Base-by-base conservation (phyloP, 805 yeast species). In the Blastobotrys mokoenaii region DNA sequence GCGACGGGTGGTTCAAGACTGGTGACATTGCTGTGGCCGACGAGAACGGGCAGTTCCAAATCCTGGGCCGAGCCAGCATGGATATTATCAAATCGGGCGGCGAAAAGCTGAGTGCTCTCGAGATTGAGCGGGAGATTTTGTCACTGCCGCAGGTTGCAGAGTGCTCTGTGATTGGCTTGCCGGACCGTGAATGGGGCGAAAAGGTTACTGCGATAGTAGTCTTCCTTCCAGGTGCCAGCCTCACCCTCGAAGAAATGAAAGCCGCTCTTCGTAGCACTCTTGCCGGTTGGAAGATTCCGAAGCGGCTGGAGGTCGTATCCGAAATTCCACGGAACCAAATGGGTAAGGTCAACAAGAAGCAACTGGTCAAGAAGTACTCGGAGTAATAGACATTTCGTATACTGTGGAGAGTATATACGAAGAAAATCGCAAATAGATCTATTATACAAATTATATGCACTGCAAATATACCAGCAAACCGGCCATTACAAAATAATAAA, bases 11-110 rank as follows among this genome's bases (percentile, higher is more conserved):
- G 79, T 76, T 76, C 59, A 59, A 64, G 37, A 76, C 82, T 3
- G 83, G 83, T 25, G 83, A 77, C 54, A 70, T 78, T 54, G 82
- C 76, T 10, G 58, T 63, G 12, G 61, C 76, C 35, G 69, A 68
- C 29, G 49, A 50, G 1, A 56, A 59, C 1, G 80, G 82, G 2
- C 64, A 73, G 44, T 58, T 78, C 37, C 65, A 60, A 51, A 77
- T 79, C 46, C 68, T 56, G 33, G 66, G 66, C 4, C 54, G 66
- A 17, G 61, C 61, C 36, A 56, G 62, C 39, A 62, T 63, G 67
- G 66, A 62, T 42, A 61, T 62, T 34, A 63, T 62, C 49, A 62
- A 62, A 45, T 53, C 60, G 12, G 66, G 65, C 16, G 66, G 66
- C 1, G 65, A 61, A 45, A 61, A 61, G 51, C 42, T 61, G 3